phyloP scores from a whole-genome alignment of 139 green algal species.

The Mesotaenium endlicherianum region DNA sequence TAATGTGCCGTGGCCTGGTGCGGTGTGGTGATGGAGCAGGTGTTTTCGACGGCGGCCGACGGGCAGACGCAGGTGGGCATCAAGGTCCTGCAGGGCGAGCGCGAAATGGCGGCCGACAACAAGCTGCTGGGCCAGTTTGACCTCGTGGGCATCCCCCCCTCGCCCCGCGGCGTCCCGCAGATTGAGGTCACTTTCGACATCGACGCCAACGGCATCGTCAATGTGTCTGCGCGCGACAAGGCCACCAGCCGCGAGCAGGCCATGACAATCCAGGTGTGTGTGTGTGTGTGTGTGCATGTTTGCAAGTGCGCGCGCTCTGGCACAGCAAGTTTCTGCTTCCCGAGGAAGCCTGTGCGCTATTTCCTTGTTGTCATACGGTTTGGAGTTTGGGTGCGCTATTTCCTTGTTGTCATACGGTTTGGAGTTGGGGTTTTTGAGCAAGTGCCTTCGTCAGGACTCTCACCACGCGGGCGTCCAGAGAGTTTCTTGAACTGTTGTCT shows the following conservation, averaged over 20 bases:
- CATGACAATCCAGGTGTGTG: constrained; percentile 50
- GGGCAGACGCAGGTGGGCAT: constrained; percentile 97
- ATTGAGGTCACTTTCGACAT: constrained; percentile 98
- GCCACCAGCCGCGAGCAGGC: constrained; percentile 91
- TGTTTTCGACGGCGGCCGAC: constrained; percentile 95
- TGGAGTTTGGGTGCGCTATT: too few relatives aligned
- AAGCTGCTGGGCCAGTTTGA: constrained; percentile 98
- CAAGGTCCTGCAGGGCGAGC: constrained; percentile 99
- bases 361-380: too few relatives aligned
- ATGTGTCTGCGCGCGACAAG: constrained; percentile 93
- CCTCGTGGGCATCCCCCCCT: constrained; percentile 88
- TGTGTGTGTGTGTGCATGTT: not conserved
- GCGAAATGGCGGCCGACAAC: constrained; percentile 99
- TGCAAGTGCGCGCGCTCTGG: too few relatives aligned
- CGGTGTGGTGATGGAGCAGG: constrained; percentile 63
- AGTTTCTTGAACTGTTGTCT: too few relatives aligned
- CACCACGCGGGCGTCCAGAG: too few relatives aligned
- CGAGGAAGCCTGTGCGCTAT: too few relatives aligned
- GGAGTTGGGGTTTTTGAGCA: too few relatives aligned
- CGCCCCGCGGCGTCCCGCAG: constrained; percentile 91
- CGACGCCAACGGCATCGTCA: constrained; percentile 76
- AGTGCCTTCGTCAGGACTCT: too few relatives aligned
- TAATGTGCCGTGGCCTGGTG: not conserved
- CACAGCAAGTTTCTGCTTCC: too few relatives aligned
- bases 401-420: too few relatives aligned